These are phyloP conservation scores for Colletotrichum agaves DNA, from an alignment of 2,329 filamentous ascomycete species.

Conservation along the genomic window DNA sequence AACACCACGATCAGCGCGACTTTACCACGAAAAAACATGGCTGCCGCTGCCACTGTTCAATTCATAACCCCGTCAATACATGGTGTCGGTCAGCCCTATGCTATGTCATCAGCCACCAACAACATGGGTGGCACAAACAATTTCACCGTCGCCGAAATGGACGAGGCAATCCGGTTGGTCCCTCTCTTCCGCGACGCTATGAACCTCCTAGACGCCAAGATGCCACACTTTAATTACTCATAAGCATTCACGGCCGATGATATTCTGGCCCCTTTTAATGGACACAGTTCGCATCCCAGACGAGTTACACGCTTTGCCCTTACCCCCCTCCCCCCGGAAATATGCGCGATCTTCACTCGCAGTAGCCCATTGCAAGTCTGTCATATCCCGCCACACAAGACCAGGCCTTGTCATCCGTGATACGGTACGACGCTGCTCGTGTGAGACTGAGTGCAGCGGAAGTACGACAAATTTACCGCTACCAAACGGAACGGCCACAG, in stretches of 20 bases:
- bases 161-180: slow-evolving; percentile 45
- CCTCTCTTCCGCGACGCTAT: slow-evolving; percentile 45
- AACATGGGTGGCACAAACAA: neutral
- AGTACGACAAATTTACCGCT: slow-evolving; percentile 47
- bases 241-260: slow-evolving; percentile 48
- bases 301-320: slow-evolving; percentile 47
- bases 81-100: slow-evolving; percentile 8
- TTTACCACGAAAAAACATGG: slow-evolving; percentile 40
- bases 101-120: neutral
- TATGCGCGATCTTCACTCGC: slow-evolving; percentile 47
- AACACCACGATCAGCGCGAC: neutral
- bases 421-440: slow-evolving; percentile 51
- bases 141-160: slow-evolving; percentile 18
- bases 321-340: slow-evolving; percentile 48
- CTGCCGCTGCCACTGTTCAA: slow-evolving; percentile 47
- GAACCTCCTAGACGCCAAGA: slow-evolving; percentile 41
- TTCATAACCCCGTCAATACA: slow-evolving; percentile 32
- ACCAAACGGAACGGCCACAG: slow-evolving; percentile 47
- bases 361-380: slow-evolving; percentile 45
- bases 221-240: slow-evolving; percentile 45
- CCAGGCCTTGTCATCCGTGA: slow-evolving; percentile 49
- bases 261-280: slow-evolving; percentile 48
- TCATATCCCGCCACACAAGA: slow-evolving; percentile 48
- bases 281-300: slow-evolving; percentile 45
- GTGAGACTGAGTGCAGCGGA: slow-evolving; percentile 51